Percentiles rank a stretch among this genome's conserved stretches.
Evolutionary conservation across 2,329 filamentous ascomycete genomes (phyloP).

Genomic region (Cercospora zeae-maydis): DNA sequence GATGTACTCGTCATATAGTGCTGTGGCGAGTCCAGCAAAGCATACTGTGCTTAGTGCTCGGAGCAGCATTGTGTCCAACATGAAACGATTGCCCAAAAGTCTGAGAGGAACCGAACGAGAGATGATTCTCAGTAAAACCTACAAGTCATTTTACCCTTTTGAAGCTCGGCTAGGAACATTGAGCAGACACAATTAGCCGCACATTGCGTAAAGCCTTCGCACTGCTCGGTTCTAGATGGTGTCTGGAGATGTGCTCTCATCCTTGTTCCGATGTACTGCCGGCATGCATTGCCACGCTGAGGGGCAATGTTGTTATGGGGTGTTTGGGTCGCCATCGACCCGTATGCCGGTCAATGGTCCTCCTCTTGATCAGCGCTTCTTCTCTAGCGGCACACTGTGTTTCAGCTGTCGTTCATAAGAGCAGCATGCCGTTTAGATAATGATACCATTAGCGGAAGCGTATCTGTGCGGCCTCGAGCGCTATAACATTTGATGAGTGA

Average conservation of each 20-base stretch:
- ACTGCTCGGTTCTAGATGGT: background rate
- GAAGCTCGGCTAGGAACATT: background rate
- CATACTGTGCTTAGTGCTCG: conserved; percentile 1
- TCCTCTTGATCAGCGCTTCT: background rate
- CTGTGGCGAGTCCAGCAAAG: conserved; percentile 17
- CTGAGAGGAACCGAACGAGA: background rate
- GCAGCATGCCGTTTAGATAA: background rate
- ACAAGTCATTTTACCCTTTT: background rate
- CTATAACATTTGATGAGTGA: no score
- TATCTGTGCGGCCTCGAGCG: no score
- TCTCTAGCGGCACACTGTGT: no score
- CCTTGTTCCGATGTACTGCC: background rate
- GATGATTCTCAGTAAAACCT: background rate
- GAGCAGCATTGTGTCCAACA: background rate
- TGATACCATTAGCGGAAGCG: background rate
- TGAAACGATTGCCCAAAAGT: background rate
- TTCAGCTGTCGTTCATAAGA: background rate
- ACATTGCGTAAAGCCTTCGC: background rate
- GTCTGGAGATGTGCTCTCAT: background rate
- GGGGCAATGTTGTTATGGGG: background rate
- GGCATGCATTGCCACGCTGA: background rate
- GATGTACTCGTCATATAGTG: conserved; percentile 42
- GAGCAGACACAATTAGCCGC: background rate
- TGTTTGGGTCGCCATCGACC: background rate
- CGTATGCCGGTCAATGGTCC: background rate